Conservation (phyloP, 257 asterid species). For the Capsicum chinense region DNA sequence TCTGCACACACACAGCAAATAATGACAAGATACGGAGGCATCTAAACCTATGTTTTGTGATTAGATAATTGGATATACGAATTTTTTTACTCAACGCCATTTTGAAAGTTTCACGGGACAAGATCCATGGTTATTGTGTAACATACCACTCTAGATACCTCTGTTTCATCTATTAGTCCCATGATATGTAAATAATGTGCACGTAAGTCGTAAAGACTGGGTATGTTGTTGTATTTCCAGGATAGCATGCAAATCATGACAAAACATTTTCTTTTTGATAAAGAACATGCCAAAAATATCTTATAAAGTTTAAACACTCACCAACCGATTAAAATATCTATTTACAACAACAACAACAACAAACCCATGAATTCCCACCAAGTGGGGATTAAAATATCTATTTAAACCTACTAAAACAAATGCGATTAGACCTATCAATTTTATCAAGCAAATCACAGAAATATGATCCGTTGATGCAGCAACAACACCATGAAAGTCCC, state of each 20-base stretch:
- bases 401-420: not conserved
- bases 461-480: not conserved
- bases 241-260: not conserved
- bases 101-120: not conserved
- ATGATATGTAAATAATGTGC: not conserved
- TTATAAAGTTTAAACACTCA: not conserved
- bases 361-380: too few relatives aligned
- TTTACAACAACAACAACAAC: too few relatives aligned
- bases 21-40: not conserved
- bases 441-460: not conserved
- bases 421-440: not conserved
- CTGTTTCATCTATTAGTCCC: not conserved
- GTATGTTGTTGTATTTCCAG: not conserved
- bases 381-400: not conserved
- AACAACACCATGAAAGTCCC: not conserved
- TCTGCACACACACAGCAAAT: not conserved
- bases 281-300: not conserved
- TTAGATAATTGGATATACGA: not conserved
- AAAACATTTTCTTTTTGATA: not conserved
- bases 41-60: not conserved
- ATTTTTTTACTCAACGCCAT: not conserved
- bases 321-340: not conserved
- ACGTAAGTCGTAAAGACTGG: too few relatives aligned
- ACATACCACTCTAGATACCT: not conserved
- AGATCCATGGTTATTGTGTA: not conserved